phyloP scores from a whole-genome alignment of 106 monocot species.

The Allium fistulosum region DNA sequence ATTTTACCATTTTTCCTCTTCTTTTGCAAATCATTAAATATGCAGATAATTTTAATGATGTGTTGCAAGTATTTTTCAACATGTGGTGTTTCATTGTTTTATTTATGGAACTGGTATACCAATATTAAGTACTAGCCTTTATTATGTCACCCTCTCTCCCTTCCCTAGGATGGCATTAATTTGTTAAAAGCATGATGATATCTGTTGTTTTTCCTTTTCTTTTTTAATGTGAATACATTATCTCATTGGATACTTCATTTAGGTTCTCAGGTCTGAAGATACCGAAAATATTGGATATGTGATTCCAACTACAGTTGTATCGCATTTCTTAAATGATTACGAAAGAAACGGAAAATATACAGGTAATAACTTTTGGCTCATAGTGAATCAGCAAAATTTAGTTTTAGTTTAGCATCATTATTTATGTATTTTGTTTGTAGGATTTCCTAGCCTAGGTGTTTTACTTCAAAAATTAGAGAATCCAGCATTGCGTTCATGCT shows the following conservation, averaged over 20 bases:
- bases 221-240: not conserved
- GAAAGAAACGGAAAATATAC: slow-evolving; percentile 91
- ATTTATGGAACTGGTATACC: too few relatives aligned
- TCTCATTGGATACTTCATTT: slow-evolving; percentile 50
- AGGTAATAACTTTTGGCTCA: slow-evolving; percentile 30
- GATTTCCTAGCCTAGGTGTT: slow-evolving; percentile 94
- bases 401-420: not conserved
- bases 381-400: not conserved
- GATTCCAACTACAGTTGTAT: slow-evolving; percentile 96
- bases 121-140: too few relatives aligned
- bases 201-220: not conserved
- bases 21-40: too few relatives aligned
- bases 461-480: slow-evolving; percentile 98
- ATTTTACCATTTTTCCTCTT: too few relatives aligned
- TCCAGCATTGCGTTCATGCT: slow-evolving; percentile 75
- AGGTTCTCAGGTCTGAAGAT: slow-evolving; percentile 91
- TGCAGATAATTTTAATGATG: too few relatives aligned
- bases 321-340: slow-evolving; percentile 91
- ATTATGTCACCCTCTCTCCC: not conserved
- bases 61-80: too few relatives aligned
- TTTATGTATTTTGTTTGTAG: slow-evolving; percentile 18
- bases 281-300: slow-evolving; percentile 99
- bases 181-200: not conserved
- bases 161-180: not conserved
- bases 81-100: too few relatives aligned